phyloP scores from a whole-genome alignment of 176 grass and related monocot species.

The Chrysopogon serrulatus region DNA sequence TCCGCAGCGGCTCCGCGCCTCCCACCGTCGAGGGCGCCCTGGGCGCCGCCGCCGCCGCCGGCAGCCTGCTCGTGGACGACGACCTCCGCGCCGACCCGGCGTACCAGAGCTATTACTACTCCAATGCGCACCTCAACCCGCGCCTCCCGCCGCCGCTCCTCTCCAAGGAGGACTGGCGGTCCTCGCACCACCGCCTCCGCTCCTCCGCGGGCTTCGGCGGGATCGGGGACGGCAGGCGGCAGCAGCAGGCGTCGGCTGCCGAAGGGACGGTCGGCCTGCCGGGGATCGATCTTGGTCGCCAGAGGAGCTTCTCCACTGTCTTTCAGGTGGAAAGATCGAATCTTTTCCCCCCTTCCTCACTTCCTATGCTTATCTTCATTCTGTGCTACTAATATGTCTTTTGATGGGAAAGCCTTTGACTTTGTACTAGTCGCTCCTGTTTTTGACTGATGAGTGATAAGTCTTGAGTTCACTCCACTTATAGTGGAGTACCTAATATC shows the following conservation, averaged over 20 bases:
- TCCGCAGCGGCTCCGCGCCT: conserved; percentile 77
- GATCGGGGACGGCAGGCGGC: conserved; percentile 53
- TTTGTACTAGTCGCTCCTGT: background rate
- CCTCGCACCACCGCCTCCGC: conserved; percentile 43
- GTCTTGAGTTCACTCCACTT: background rate
- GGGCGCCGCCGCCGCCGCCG: conserved; percentile 22
- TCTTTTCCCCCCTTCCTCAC: background rate
- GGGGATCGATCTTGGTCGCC: conserved; percentile 41
- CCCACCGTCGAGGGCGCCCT: conserved; percentile 59
- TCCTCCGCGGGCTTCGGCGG: conserved; percentile 34
- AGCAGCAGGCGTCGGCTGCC: background rate
- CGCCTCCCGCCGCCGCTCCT: conserved; percentile 62
- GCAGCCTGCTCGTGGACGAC: conserved; percentile 41
- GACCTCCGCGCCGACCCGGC: conserved; percentile 62
- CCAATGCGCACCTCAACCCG: conserved; percentile 75
- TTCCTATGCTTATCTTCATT: conserved; percentile 4
- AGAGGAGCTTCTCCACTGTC: conserved; percentile 46
- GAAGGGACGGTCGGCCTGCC: conserved; percentile 39
- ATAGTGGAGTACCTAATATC: background rate
- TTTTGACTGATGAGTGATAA: conserved; percentile 8
- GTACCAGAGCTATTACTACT: conserved; percentile 67
- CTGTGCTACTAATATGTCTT: background rate
- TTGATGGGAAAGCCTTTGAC: background rate
- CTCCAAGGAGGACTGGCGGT: conserved; percentile 73
- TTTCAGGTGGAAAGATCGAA: conserved; percentile 66